These are phyloP conservation scores for Trichocladium uniseriatum DNA, from an alignment of 495 filamentous ascomycete genomes.

Conservation along the genomic window DNA sequence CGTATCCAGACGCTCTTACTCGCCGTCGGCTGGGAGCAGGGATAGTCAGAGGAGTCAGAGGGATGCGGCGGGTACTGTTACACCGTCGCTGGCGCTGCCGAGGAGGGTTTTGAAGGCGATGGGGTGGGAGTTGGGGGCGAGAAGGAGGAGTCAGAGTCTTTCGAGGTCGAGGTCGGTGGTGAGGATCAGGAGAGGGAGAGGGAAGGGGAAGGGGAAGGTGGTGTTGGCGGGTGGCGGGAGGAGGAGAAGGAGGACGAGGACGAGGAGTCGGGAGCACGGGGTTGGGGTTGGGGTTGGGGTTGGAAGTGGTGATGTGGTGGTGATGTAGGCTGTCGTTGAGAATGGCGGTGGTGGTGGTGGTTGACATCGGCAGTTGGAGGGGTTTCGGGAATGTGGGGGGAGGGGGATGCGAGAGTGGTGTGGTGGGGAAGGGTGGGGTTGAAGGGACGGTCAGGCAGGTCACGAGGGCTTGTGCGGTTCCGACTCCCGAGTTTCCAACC, in stretches of 20 bases:
- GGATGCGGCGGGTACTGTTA: too few species aligned
- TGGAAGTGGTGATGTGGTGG: background rate
- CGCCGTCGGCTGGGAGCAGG: too few species aligned
- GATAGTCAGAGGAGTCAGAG: too few species aligned
- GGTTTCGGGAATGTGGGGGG: too few species aligned
- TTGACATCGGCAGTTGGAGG: constrained; percentile 5
- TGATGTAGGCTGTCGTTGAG: background rate
- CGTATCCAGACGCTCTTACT: too few species aligned
- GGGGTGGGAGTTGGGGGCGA: background rate
- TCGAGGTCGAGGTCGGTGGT: constrained; percentile 11
- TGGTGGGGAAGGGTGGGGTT: background rate
- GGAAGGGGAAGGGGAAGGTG: background rate
- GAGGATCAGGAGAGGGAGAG: too few species aligned
- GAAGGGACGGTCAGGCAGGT: background rate
- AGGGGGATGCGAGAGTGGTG: background rate
- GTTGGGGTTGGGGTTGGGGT: background rate
- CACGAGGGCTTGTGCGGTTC: background rate
- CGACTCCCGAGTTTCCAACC: background rate
- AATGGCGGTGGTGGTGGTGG: background rate
- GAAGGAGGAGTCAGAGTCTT: constrained; percentile 11
- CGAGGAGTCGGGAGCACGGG: constrained; percentile 8
- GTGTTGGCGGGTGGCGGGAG: background rate
- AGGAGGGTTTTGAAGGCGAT: background rate
- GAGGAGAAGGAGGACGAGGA: constrained; percentile 11
- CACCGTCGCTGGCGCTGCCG: background rate